A percentile compares a stretch with the other conserved stretches of the same genome.
Conservation (phyloP, 257 asterid genomes). For the Salvia hispanica region DNA sequence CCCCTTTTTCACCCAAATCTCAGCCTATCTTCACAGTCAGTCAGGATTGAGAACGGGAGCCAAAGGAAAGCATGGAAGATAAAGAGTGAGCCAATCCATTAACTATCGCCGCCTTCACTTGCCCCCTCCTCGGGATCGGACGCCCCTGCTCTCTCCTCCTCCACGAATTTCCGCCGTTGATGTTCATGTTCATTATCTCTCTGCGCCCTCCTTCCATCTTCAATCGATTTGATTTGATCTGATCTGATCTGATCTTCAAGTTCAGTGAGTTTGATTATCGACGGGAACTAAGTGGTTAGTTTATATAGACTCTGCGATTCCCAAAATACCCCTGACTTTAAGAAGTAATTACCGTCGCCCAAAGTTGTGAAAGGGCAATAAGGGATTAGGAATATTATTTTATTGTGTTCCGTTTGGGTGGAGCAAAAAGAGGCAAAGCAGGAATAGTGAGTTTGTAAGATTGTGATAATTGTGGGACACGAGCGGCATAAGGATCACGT, state of each 20-base stretch:
- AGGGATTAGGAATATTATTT: too few species aligned
- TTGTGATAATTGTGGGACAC: constrained; percentile 3
- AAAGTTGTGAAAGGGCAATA: not conserved
- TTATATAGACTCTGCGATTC: not conserved
- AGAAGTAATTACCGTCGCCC: not conserved
- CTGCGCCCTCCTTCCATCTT: constrained; percentile 52
- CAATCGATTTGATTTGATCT: too few species aligned
- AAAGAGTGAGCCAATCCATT: constrained; percentile 45
- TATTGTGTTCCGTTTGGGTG: not conserved
- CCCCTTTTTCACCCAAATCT: too few species aligned
- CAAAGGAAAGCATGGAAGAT: constrained; percentile 33
- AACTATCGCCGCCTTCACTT: constrained; percentile 67
- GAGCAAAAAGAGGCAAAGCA: not conserved
- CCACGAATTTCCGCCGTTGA: constrained; percentile 36
- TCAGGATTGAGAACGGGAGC: constrained; percentile 31
- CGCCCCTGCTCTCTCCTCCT: constrained; percentile 51
- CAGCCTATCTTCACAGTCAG: too few species aligned
- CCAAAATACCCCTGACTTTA: not conserved
- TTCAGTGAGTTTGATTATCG: not conserved
- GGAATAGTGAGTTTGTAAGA: not conserved
- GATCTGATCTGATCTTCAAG: not conserved
- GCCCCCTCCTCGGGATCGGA: constrained; percentile 72
- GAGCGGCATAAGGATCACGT: constrained; percentile 3
- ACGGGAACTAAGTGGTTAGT: not conserved
- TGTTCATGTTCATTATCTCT: constrained; percentile 32